phyloP scores from a whole-genome alignment of 2,329 filamentous ascomycete genomes.

The Dichotomopilus funicola region DNA sequence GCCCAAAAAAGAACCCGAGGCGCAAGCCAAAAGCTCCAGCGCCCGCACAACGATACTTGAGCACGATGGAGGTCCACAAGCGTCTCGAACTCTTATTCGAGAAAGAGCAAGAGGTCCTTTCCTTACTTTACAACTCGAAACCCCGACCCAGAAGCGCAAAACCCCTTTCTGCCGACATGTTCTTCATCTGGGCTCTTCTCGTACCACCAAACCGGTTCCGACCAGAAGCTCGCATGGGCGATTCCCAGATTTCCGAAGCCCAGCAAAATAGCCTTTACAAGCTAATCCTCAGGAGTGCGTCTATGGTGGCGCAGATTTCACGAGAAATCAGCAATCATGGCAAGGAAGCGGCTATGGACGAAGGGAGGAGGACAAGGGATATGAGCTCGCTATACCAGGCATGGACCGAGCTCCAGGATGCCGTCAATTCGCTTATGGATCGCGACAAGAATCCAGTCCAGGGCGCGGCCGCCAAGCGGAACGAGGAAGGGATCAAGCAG shows the following conservation, averaged over 20 bases:
- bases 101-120: conserved; percentile 76
- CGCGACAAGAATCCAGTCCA: conserved; percentile 77
- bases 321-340: conserved; percentile 54
- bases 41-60: conserved; percentile 65
- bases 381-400: conserved; percentile 74
- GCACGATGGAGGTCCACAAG: conserved; percentile 74
- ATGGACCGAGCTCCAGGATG: conserved; percentile 78
- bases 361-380: conserved; percentile 42
- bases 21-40: conserved; percentile 26
- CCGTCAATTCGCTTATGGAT: conserved; percentile 89
- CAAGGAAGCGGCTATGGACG: conserved; percentile 32
- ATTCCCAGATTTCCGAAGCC: conserved; percentile 76
- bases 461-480: conserved; percentile 67
- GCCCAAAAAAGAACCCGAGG: conserved; percentile 30
- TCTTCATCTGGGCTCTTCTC: conserved; percentile 80
- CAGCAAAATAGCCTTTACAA: conserved; percentile 87
- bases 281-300: conserved; percentile 69
- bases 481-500: conserved; percentile 95
- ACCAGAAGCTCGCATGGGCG: conserved; percentile 75
- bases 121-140: conserved; percentile 77
- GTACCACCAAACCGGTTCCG: conserved; percentile 91
- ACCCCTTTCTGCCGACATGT: conserved; percentile 74
- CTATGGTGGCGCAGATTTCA: conserved; percentile 66
- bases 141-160: conserved; percentile 50
- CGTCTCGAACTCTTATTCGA: conserved; percentile 74